Conservation (phyloP, 2,329 filamentous ascomycete species). For the Fusarium palustre region DNA sequence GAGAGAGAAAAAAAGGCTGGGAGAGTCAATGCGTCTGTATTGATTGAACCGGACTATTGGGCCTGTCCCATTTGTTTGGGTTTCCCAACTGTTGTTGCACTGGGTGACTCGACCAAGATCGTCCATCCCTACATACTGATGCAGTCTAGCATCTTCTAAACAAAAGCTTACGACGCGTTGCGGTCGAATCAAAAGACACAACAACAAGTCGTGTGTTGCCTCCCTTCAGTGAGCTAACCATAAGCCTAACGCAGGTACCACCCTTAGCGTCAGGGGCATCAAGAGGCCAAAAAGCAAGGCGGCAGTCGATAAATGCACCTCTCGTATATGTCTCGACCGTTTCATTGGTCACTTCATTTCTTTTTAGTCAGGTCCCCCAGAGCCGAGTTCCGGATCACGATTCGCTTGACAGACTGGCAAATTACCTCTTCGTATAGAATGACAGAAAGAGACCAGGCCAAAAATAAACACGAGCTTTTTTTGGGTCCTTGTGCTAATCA, state of each 20-base stretch:
- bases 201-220: not conserved
- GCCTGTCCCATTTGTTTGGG: not conserved
- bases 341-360: not conserved
- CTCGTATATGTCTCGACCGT: not conserved
- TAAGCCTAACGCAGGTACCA: conserved; percentile 12
- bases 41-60: not conserved
- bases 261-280: not conserved
- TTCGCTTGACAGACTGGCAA: conserved; percentile 3
- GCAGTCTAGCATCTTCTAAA: not conserved
- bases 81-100: not conserved
- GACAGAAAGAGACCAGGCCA: conserved; percentile 5
- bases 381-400: conserved; percentile 17
- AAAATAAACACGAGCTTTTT: conserved; percentile 32
- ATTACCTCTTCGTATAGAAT: conserved; percentile 23
- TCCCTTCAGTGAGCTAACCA: not conserved
- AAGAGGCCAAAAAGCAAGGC: not conserved
- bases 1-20: not conserved
- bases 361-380: not conserved
- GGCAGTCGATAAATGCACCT: not conserved
- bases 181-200: conserved; percentile 1
- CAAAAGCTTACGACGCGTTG: conserved; percentile 1
- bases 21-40: not conserved
- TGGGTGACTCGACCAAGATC: not conserved
- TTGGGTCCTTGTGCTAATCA: conserved; percentile 5
- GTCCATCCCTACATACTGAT: not conserved